Percentiles rank a stretch among this genome's conserved stretches.
Evolutionary conservation across 2,329 filamentous ascomycete genomes (phyloP).

Genomic region (Mycosphaerelloides madeirae): DNA sequence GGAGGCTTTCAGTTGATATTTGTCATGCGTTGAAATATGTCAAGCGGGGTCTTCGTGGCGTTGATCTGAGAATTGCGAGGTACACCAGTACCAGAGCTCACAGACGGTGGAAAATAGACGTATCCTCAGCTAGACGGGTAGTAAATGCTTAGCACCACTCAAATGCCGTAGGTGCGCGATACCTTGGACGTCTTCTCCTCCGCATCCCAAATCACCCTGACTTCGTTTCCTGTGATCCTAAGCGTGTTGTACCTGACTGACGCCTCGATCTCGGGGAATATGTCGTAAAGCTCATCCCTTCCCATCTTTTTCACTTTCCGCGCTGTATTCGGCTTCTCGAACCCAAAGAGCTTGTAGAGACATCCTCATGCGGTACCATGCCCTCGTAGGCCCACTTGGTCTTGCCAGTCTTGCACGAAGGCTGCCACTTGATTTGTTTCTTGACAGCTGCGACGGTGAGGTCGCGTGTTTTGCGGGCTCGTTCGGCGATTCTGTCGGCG

Average conservation of each 20-base stretch:
- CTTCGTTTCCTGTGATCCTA: conserved; percentile 1
- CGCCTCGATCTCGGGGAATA: conserved; percentile 1
- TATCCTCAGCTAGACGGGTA: no score
- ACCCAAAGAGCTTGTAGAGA: conserved; percentile 2
- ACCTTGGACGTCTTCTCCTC: conserved; percentile 7
- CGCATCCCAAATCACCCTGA: conserved; percentile 4
- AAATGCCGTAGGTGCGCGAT: conserved; percentile 6
- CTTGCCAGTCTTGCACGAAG: conserved; percentile 4
- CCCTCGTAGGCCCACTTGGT: conserved; percentile 4
- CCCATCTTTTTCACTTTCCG: conserved; percentile 5
- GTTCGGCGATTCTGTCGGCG: conserved; percentile 4
- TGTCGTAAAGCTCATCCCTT: neutral
- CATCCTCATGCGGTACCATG: conserved; percentile 1
- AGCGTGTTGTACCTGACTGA: conserved; percentile 7
- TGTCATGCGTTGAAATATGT: no score
- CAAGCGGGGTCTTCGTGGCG: no score
- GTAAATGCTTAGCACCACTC: no score
- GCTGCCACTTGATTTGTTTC: conserved; percentile 10
- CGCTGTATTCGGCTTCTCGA: conserved; percentile 1
- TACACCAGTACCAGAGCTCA: no score
- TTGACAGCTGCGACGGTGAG: conserved; percentile 3
- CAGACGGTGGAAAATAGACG: no score
- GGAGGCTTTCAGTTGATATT: no score
- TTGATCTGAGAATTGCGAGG: no score
- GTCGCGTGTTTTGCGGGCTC: neutral